Base-by-base conservation (phyloP, 352 stramenopile species). In the Blastocystis sp. region DNA sequence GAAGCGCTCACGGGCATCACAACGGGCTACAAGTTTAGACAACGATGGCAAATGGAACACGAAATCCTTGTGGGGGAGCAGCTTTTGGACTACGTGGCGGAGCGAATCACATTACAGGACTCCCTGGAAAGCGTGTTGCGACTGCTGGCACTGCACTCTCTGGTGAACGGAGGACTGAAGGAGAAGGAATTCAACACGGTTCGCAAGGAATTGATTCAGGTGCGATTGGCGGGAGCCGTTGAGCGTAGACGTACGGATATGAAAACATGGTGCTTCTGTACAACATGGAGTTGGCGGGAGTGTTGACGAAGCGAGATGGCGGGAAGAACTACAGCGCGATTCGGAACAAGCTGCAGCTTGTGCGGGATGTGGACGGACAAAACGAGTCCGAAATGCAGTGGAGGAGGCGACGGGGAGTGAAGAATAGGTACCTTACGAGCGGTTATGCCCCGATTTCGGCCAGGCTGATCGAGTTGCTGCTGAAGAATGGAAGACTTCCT, bases 41-140 rank as follows among this genome's bases (percentile, higher is more conserved):
- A 84, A 21, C 59, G 43, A 21, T 84, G 74, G 74, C 74, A 84
- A 52, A 84, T 84, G 74, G 74, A 84, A 52, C 74, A 71, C 43
- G 59, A 67, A 52, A 71, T 67, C 38, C 41, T 84, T 10, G 59
- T 21, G 41, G 59, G 62, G 1, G 74, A 84, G 48, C 19, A 84
- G 21, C 28, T 84, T 3, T 21, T 71, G 23, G 74, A 84, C 19
- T 84, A 84, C 38, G 64, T 84, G 34, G 62, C 64, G 4, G 74
- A 84, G 28, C 59, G 74, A 78, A 74, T 84, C 4, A 71, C 74
- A n/a, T 52, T 84, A 23, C 74, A 84, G 59, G 74, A 84, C 48
- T 28, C 74, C 1, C 41, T 84, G 21, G 34, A 9, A n/a, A 40
- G 23, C 5, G 40, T 84, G 14, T 2, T 74, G 34, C 74, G 59